These are phyloP conservation scores for Scheffersomyces spartinae DNA, from an alignment of 805 yeast genomes.

Conservation along the genomic window DNA sequence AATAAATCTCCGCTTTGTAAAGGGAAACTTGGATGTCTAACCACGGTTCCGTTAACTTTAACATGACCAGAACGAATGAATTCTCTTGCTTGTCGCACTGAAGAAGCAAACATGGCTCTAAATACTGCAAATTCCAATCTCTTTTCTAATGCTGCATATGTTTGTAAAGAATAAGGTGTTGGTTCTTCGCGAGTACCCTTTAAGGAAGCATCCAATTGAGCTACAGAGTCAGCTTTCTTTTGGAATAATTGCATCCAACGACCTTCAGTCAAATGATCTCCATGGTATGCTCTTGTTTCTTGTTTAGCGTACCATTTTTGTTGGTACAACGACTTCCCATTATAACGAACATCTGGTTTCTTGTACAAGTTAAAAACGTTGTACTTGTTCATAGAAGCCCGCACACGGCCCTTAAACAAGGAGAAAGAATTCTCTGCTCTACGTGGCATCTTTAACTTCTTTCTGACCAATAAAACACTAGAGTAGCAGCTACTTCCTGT, in stretches of 20 bases:
- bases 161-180: constrained; percentile 82
- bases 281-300: constrained; percentile 92
- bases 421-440: constrained; percentile 46
- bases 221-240: constrained; percentile 68
- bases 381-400: constrained; percentile 86
- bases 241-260: constrained; percentile 68
- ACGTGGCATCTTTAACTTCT: constrained; percentile 44
- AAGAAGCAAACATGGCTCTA: constrained; percentile 87
- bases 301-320: constrained; percentile 88
- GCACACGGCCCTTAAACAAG: constrained; percentile 58
- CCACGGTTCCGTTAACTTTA: constrained; percentile 69
- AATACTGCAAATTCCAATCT: constrained; percentile 84
- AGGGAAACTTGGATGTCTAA: constrained; percentile 69
- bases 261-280: constrained; percentile 80
- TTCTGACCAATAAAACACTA: not conserved
- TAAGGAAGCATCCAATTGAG: constrained; percentile 75
- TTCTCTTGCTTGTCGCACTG: constrained; percentile 88
- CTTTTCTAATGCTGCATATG: constrained; percentile 79
- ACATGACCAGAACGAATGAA: constrained; percentile 75
- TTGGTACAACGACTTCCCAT: constrained; percentile 66
- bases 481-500: not conserved
- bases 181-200: constrained; percentile 42
- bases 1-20: constrained; percentile 81
- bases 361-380: constrained; percentile 83
- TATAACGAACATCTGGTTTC: constrained; percentile 44